Conservation (phyloP, 2,329 filamentous ascomycete genomes). For the Phaeophleospora eucalypticola region DNA sequence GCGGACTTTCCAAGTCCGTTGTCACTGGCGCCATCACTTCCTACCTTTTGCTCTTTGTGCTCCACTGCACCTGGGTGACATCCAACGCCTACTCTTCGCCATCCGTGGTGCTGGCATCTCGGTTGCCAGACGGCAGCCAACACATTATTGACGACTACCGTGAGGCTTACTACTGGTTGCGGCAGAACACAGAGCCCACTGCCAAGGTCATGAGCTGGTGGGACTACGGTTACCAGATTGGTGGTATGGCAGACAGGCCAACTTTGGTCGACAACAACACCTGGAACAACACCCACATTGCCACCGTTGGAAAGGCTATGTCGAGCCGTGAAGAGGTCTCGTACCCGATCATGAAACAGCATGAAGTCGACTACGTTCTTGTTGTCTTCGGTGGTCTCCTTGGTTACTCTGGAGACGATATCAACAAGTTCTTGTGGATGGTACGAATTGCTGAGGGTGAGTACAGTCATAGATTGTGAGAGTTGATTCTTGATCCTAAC, state of each 20-base stretch:
- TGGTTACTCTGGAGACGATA: conserved; percentile 96
- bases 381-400: conserved; percentile 94
- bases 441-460: conserved; percentile 90
- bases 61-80: conserved; percentile 98
- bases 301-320: conserved; percentile 98
- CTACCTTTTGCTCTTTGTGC: conserved; percentile 88
- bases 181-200: conserved; percentile 90
- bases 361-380: conserved; percentile 98
- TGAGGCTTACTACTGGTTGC: conserved; percentile 98
- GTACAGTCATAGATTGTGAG: too few relatives aligned
- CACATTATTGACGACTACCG: conserved; percentile 99
- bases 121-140: conserved; percentile 87
- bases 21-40: conserved; percentile 68
- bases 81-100: conserved; percentile 98
- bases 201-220: conserved; percentile 99
- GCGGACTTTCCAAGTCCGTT: conserved; percentile 70
- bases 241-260: conserved; percentile 96
- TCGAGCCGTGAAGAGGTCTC: conserved; percentile 95
- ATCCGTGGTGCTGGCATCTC: conserved; percentile 90
- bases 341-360: conserved; percentile 96
- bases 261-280: conserved; percentile 99
- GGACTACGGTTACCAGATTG: conserved; percentile 99
- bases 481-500: conserved; percentile 16
- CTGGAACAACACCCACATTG: conserved; percentile 99
- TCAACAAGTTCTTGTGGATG: conserved; percentile 99